Evolutionary conservation across 495 filamentous ascomycete genomes (phyloP), one percentile per base, ranked within the genome.

Genomic region (Chaetomidium leptoderma): DNA sequence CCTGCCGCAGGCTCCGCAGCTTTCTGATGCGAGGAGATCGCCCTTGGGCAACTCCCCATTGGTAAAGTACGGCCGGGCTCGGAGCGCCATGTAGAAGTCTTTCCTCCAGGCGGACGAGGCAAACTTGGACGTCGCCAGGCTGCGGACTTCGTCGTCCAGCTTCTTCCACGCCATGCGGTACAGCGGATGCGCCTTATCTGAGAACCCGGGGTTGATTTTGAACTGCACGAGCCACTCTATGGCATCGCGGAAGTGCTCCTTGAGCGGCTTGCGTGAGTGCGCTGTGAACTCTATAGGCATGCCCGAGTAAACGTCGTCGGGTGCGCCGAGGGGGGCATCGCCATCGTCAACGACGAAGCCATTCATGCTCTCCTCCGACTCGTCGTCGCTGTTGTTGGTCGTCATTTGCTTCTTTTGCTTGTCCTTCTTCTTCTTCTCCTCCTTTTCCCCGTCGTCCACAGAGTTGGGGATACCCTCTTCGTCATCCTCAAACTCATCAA

Each of bases 141-240:
- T 86, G 14, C 77, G 75, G 43, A 89, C 82, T 64, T 90, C 87
- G 58, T 88, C 82, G 56, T 90, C 80, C 0, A 96, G 73, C 61
- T 91, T 92, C 26, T 70, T 70, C 71, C 92, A 92, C 0, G 89
- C 86, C 24, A 89, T 76, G 24, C 74, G 57, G 62, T 91, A 96
- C 10, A 91, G 71, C 3, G 76, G 72, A 53, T 89, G 83, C 2
- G 80, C 72, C 19, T 79, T 72, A 37, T 66, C 65, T 9, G 55
- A 13, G 62, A 92, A 95, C 0, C 79, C 84, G 2, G 89, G 89
- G 61, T 92, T 87, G 39, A 96, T 74, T 58, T 86, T 84, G 63
- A 72, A 72, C 30, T 78, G 83, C 2, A 95, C 83, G 70, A 92
- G 84, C 89, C 89, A 95, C 68, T 90, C 87, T 0, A 96, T 76